These are phyloP conservation scores for Aphelidium insulamus DNA, from an alignment of 371 early-diverging fungal genomes.

Conservation along the genomic window DNA sequence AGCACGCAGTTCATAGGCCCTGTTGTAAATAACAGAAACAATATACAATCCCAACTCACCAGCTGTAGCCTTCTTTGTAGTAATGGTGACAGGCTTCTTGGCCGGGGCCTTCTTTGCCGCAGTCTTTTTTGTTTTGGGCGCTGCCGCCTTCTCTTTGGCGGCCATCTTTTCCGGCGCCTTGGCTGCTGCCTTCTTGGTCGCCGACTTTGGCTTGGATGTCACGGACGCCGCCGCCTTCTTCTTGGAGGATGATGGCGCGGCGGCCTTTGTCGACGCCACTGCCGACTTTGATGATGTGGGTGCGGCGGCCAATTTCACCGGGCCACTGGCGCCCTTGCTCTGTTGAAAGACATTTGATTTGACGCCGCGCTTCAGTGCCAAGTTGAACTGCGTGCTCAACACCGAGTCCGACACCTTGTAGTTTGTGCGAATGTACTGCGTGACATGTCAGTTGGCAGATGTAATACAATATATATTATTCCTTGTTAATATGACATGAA, in stretches of 20 bases:
- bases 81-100: conserved; percentile 10
- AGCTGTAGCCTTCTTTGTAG: conserved; percentile 15
- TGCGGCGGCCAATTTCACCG: conserved; percentile 43
- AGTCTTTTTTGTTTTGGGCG: conserved; percentile 18
- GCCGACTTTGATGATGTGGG: too few species aligned
- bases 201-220: conserved; percentile 13
- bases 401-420: conserved; percentile 29
- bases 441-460: too few species aligned
- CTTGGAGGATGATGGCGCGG: conserved; percentile 7
- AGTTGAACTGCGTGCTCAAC: conserved; percentile 35
- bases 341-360: conserved; percentile 33
- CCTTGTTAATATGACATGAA: too few species aligned
- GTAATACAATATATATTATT: too few species aligned
- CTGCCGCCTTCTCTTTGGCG: conserved; percentile 5
- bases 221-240: conserved; percentile 19
- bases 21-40: too few species aligned
- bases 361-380: conserved; percentile 51
- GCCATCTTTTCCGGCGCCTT: conserved; percentile 12
- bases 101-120: conserved; percentile 16
- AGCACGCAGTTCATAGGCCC: too few species aligned
- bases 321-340: conserved; percentile 47
- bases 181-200: conserved; percentile 15
- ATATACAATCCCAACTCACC: too few species aligned
- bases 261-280: conserved; percentile 22
- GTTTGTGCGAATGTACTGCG: conserved; percentile 56